Evolutionary conservation across 768 basidiomycete species (phyloP), one percentile per base, ranked within the genome.

Genomic region (Phaeolepiota aurea): DNA sequence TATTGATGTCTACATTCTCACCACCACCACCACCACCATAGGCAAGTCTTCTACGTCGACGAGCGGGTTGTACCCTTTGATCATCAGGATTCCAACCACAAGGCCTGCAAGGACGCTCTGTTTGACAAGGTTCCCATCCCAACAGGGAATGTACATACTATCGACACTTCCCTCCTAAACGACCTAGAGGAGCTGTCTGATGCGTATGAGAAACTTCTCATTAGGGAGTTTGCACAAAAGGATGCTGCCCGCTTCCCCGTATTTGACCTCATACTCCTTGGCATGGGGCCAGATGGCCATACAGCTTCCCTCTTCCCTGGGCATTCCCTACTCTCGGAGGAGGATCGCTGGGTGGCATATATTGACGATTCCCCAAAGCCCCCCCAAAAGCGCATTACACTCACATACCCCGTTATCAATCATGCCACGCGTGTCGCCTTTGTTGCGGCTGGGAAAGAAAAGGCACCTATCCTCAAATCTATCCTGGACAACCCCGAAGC

Each of bases 21-120:
- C 25, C 25, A 7, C 41, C 2, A 20, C 3, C n/a, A n/a, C 31
- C 4, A 31, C 41, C 2, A 20, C 3, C 25, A 4, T 57, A 98
- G 94, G 96, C 92, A 97, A 48, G 81, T 98, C 53, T 99, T 86
- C 66, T 99, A 96, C 55, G 90, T 82, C 20, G 96, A 99, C 62
- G 96, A 99, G 65, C 87, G 96, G 40, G 78, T 81, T 46, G 96
- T 99, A 16, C 90, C 91, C 5, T 79, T 96, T 56, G 83, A 96
- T 67, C 72, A 94, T 62, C 71, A 79, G 23, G 94, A 98, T 57
- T 96, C 92, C 20, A 99, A 98, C 62, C 90, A 96, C 69, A 53
- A 60, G 12, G 76, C 88, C 37, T 89, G 85, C 68, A 66, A 59
- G 22, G 68, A 76, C 40, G 69, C 76, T 44, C 77, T 99, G 53